Conservation (phyloP, 768 basidiomycete species). For the Neoboletus subvelutipes region DNA sequence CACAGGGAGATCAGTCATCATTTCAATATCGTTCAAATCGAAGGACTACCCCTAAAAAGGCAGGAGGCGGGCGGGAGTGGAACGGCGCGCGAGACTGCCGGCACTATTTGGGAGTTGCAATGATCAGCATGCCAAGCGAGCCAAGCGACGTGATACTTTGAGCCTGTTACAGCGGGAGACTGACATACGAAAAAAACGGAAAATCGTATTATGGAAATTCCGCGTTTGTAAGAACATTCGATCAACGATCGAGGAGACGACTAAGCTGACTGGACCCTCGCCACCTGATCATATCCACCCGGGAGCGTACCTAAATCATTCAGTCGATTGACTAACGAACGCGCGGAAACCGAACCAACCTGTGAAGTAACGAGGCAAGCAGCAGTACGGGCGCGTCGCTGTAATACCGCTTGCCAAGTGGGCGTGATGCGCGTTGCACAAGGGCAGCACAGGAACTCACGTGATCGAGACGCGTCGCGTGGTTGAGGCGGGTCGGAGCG, state of each 20-base stretch:
- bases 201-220: slow-evolving; percentile 15
- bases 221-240: slow-evolving; percentile 9
- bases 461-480: slow-evolving; percentile 31
- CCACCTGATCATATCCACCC: slow-evolving; percentile 9
- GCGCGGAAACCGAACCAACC: slow-evolving; percentile 8
- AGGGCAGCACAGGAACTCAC: slow-evolving; percentile 11
- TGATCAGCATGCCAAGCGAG: slow-evolving; percentile 13
- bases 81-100: neutral
- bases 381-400: neutral
- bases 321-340: neutral
- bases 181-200: slow-evolving; percentile 7
- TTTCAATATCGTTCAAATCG: slow-evolving; percentile 29
- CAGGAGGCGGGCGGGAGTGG: slow-evolving; percentile 17
- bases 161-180: neutral
- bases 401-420: too few relatives aligned
- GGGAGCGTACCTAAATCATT: neutral
- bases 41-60: slow-evolving; percentile 28
- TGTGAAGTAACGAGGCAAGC: neutral
- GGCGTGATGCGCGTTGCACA: neutral
- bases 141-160: neutral
- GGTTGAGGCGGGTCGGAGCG: slow-evolving; percentile 30
- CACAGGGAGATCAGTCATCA: slow-evolving; percentile 31
- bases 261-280: slow-evolving; percentile 7
- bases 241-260: slow-evolving; percentile 20
- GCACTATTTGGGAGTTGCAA: neutral